Evolutionary conservation across 2,329 filamentous ascomycete genomes (phyloP).

Genomic region (Sphaerulina musiva): DNA sequence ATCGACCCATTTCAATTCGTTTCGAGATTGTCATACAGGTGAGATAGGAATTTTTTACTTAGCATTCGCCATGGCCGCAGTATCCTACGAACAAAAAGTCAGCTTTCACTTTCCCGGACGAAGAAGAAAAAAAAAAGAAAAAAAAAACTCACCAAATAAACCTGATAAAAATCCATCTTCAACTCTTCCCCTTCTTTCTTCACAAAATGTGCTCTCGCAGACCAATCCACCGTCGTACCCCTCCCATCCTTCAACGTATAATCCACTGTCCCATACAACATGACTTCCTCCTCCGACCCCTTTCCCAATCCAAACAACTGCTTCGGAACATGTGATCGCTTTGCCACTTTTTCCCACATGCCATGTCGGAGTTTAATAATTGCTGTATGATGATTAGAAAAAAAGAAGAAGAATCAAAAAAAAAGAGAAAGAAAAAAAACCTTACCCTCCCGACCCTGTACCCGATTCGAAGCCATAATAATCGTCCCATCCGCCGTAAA

Average conservation of each 20-base stretch:
- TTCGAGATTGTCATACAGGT: no score
- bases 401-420: not conserved
- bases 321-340: conserved; percentile 41
- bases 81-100: conserved; percentile 17
- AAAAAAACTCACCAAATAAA: conserved; percentile 45
- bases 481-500: conserved; percentile 47
- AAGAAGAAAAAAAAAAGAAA: not conserved
- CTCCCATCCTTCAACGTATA: conserved; percentile 49
- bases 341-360: conserved; percentile 49
- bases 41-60: conserved; percentile 8
- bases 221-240: conserved; percentile 46
- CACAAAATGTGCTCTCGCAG: conserved; percentile 48
- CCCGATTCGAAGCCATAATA: conserved; percentile 48
- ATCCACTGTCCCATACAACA: conserved; percentile 50
- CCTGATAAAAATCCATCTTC: conserved; percentile 50
- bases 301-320: conserved; percentile 49
- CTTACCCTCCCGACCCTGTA: conserved; percentile 41
- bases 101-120: not conserved
- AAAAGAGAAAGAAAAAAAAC: conserved; percentile 5
- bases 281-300: conserved; percentile 42
- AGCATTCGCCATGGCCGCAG: conserved; percentile 24
- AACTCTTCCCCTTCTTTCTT: conserved; percentile 46
- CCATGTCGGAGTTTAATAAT: conserved; percentile 47
- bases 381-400: conserved; percentile 31
- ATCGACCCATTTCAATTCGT: no score